phyloP scores from a whole-genome alignment of 805 yeast species.

The Tetrapisispora nanseiensis region DNA sequence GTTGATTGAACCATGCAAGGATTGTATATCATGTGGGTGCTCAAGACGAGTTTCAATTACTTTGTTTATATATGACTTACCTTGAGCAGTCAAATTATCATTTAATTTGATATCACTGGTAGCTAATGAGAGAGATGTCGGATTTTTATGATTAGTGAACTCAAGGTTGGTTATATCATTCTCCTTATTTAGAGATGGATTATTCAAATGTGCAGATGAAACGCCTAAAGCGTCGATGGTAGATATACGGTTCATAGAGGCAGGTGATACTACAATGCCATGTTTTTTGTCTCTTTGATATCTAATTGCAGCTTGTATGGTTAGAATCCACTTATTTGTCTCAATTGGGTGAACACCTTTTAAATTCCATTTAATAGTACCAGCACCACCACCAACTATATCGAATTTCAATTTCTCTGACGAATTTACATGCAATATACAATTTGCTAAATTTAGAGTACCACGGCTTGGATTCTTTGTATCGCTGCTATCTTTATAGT shows the following conservation, averaged over 20 bases:
- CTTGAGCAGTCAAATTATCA: slow-evolving; percentile 25
- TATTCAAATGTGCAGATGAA: not conserved
- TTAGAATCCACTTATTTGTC: slow-evolving; percentile 97
- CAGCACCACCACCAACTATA: slow-evolving; percentile 56
- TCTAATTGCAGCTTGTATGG: slow-evolving; percentile 83
- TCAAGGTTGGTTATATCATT: not conserved
- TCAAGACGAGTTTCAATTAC: slow-evolving; percentile 19
- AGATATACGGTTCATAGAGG: slow-evolving; percentile 3
- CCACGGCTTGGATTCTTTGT: slow-evolving; percentile 82
- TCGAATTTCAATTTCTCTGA: slow-evolving; percentile 89
- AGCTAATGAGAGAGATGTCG: slow-evolving; percentile 13
- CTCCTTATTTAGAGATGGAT: not conserved
- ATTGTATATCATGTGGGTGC: not conserved
- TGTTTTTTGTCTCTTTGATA: slow-evolving; percentile 54
- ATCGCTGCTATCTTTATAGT: slow-evolving; percentile 85
- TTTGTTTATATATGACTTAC: slow-evolving; percentile 24
- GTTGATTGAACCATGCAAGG: not conserved
- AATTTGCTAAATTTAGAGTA: slow-evolving; percentile 71
- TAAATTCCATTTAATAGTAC: slow-evolving; percentile 73
- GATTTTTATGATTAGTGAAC: not conserved
- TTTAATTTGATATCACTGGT: slow-evolving; percentile 23
- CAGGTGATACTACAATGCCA: slow-evolving; percentile 11
- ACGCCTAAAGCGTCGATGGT: not conserved
- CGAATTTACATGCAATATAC: slow-evolving; percentile 75
- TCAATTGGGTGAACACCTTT: slow-evolving; percentile 93